phyloP scores from a whole-genome alignment of 495 filamentous ascomycete genomes.

The Penicillium flavigenum region DNA sequence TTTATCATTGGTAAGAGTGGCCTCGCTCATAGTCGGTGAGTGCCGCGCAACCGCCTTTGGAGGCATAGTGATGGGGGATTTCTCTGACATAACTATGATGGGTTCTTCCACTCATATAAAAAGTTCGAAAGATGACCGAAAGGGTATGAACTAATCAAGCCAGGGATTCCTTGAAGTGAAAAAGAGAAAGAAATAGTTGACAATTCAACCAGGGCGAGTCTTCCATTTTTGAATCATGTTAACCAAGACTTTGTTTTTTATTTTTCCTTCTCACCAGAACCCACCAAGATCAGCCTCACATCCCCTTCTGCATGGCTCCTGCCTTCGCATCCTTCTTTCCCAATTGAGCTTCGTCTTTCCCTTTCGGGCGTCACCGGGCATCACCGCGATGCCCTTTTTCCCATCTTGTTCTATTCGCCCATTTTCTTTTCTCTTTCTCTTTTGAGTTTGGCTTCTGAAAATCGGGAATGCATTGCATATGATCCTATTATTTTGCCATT shows the following conservation, averaged over 20 bases:
- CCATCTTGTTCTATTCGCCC: neutral
- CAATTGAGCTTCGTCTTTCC: neutral
- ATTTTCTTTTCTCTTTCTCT: neutral
- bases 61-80: constrained; percentile 27
- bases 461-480: constrained; percentile 7
- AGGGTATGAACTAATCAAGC: constrained; percentile 8
- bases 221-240: constrained; percentile 9
- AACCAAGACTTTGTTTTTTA: neutral
- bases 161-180: constrained; percentile 1
- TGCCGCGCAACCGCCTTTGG: constrained; percentile 20
- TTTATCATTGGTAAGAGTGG: constrained; percentile 28
- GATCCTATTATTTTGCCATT: constrained; percentile 1
- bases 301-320: constrained; percentile 2
- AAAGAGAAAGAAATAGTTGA: constrained; percentile 6
- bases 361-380: constrained; percentile 8
- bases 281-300: neutral
- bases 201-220: constrained; percentile 12
- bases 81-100: constrained; percentile 28
- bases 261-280: neutral
- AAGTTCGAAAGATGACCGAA: constrained; percentile 26
- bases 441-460: constrained; percentile 4
- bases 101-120: neutral
- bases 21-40: constrained; percentile 21
- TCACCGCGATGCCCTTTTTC: constrained; percentile 1
- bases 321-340: neutral